phyloP scores from a whole-genome alignment of 352 stramenopile species.

The Globisporangium splendens region DNA sequence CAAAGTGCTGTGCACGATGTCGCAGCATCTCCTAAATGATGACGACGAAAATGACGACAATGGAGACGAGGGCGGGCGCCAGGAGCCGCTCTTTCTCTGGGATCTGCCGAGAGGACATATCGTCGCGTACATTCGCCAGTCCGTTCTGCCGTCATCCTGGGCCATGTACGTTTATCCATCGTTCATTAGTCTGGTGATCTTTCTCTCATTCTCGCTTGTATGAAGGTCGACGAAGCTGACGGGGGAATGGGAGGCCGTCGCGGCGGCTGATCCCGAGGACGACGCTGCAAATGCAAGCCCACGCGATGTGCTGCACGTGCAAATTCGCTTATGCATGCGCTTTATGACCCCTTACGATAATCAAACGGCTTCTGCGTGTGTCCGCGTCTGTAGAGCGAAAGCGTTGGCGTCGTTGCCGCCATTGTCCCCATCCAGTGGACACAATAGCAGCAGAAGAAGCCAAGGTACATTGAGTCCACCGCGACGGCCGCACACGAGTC shows the following conservation, averaged over 20 bases:
- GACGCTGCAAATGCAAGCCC: not conserved
- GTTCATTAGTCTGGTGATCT: no score
- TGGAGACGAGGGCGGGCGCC: conserved; percentile 3
- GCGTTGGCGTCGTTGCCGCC: conserved; percentile 12
- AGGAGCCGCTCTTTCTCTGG: conserved; percentile 48
- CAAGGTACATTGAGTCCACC: not conserved
- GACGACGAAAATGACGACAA: not conserved
- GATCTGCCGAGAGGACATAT: conserved; percentile 66
- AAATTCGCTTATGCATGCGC: not conserved
- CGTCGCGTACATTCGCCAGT: conserved; percentile 75
- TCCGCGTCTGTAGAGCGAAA: conserved; percentile 8
- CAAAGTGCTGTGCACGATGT: conserved; percentile 41
- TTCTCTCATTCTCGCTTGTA: not conserved
- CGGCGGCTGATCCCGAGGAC: conserved; percentile 18
- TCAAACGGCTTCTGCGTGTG: no score
- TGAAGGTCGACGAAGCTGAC: conserved; percentile 25
- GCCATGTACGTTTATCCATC: conserved; percentile 30
- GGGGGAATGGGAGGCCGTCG: conserved; percentile 42
- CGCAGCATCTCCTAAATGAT: not conserved
- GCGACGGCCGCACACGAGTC: conserved; percentile 17
- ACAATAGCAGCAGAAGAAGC: not conserved
- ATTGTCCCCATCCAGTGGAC: not conserved
- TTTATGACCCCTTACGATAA: not conserved
- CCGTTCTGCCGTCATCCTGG: conserved; percentile 62
- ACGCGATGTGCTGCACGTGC: conserved; percentile 7